A percentile compares a stretch with the other conserved stretches of the same genome.
Evolutionary conservation across 306 rosid species (phyloP).

Genomic region (Begonia loranthoides): DNA sequence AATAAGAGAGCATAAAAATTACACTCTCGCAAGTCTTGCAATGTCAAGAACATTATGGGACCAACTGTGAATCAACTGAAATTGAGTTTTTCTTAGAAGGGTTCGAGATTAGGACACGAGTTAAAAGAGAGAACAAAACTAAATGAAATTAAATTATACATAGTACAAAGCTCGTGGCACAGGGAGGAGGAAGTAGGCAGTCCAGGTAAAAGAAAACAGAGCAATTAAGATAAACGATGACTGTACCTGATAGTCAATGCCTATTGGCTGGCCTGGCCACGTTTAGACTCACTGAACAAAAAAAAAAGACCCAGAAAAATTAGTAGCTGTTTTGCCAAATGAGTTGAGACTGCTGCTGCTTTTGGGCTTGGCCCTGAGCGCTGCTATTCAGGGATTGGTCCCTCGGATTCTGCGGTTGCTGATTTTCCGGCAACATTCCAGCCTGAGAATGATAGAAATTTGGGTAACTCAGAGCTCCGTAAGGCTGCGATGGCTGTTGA

Average conservation of each 20-base stretch:
- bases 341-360: conserved; percentile 76
- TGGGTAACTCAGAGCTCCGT: conserved; percentile 51
- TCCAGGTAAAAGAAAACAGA: conserved; percentile 27
- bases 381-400: conserved; percentile 53
- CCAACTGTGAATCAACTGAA: too few relatives aligned
- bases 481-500: conserved; percentile 88
- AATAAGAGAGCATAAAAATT: too few relatives aligned
- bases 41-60: too few relatives aligned
- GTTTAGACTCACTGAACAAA: conserved; percentile 29
- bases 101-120: too few relatives aligned
- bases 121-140: too few relatives aligned
- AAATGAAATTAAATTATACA: conserved; percentile 21
- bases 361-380: conserved; percentile 67
- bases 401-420: conserved; percentile 75
- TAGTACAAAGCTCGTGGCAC: conserved; percentile 69
- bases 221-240: conserved; percentile 36
- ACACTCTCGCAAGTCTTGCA: too few relatives aligned
- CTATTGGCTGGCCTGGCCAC: conserved; percentile 29
- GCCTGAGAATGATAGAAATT: conserved; percentile 78
- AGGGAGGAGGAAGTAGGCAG: conserved; percentile 62
- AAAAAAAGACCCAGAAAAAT: conserved; percentile 43
- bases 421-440: conserved; percentile 58
- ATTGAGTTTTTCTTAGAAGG: too few relatives aligned
- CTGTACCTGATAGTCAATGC: too few relatives aligned
- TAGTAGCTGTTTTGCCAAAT: conserved; percentile 96